Base-by-base conservation (phyloP, 108 stramenopile species). In the Fistulifera pelliculosa region DNA sequence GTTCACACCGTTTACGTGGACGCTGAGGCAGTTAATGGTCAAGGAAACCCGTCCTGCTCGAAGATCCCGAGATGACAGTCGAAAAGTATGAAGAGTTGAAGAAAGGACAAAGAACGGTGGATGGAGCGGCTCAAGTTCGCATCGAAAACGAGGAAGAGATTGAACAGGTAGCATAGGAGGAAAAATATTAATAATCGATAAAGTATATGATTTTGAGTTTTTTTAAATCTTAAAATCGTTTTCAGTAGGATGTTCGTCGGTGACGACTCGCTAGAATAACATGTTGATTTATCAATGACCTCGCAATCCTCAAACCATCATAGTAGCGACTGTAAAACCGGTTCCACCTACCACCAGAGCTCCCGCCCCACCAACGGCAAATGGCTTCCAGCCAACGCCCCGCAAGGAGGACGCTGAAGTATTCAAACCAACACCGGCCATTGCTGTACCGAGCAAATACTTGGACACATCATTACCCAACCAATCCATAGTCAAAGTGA, bases 1-100 rank as follows among this genome's bases (percentile, higher is more conserved):
- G 87, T 91, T 13, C 93, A 95, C 51, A 94, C 93, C n/a, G 93
- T 95, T 26, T 94, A 89, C 52, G 73, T 97, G n/a, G 91, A 97
- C 69, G 85, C 83, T 44, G 69, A 74, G 38, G 93, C 93, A 5
- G 93, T 94, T 16, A 70, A 73, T 48, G 93, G 91, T 15, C 85
- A 89, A 51, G 59, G 82, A 79, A 84, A 55, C 87, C 92, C 14
- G 79, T 93, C 57, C 62, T 93, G 18, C 53, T 93, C 12, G 80
- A 72, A 52, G 74, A 87, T 70, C 80, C 81, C 12, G 61, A 70
- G 18, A 77, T 90, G 71, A 90, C 83, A 11, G 76, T 71, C 7
- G 78, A 81, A 49, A 75, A 80, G 68, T 93, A 76, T 54, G 80
- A 89, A 62, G 61, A 68, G 8, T 55, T 85, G 50, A 66, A 72